phyloP scores from a whole-genome alignment of 805 yeast genomes.

The Saccharomycopsis fodiens region DNA sequence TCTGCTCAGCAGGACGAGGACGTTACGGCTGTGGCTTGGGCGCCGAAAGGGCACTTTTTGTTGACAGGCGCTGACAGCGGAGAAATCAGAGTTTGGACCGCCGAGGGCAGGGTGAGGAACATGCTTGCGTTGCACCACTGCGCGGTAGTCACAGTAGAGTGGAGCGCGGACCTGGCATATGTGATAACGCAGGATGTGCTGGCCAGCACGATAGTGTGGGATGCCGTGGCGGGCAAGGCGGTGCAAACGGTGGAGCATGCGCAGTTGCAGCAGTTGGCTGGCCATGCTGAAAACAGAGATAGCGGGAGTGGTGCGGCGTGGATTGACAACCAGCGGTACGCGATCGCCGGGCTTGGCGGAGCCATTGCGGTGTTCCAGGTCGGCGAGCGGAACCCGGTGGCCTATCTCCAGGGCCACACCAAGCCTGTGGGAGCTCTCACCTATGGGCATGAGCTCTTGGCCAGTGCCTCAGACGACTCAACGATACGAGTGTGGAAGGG shows the following conservation, averaged over 20 bases:
- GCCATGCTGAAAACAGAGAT: conserved; percentile 5
- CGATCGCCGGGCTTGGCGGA: conserved; percentile 55
- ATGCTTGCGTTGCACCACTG: conserved; percentile 44
- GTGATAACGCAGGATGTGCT: conserved; percentile 54
- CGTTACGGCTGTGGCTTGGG: conserved; percentile 46
- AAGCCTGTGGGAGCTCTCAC: conserved; percentile 47
- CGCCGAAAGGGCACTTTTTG: conserved; percentile 53
- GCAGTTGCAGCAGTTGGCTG: conserved; percentile 21
- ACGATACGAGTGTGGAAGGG: conserved; percentile 72
- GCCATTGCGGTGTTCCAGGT: conserved; percentile 49
- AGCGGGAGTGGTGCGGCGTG: conserved; percentile 58
- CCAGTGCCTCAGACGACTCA: conserved; percentile 75
- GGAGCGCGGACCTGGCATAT: conserved; percentile 52
- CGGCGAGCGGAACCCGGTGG: conserved; percentile 39
- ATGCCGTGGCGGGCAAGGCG: conserved; percentile 44
- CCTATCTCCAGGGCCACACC: conserved; percentile 57
- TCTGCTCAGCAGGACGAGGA: conserved; percentile 15
- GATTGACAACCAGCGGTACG: conserved; percentile 63
- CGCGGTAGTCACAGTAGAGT: conserved; percentile 47
- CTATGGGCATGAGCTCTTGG: conserved; percentile 48
- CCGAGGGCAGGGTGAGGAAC: conserved; percentile 57
- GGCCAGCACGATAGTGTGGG: conserved; percentile 57
- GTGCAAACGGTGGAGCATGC: conserved; percentile 36
- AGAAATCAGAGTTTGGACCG: conserved; percentile 71
- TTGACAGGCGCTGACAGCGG: conserved; percentile 65